Percentiles rank a stretch among this genome's conserved stretches.
Evolutionary conservation across 2,329 filamentous ascomycete species (phyloP).

Genomic region (Dothistroma pini): DNA sequence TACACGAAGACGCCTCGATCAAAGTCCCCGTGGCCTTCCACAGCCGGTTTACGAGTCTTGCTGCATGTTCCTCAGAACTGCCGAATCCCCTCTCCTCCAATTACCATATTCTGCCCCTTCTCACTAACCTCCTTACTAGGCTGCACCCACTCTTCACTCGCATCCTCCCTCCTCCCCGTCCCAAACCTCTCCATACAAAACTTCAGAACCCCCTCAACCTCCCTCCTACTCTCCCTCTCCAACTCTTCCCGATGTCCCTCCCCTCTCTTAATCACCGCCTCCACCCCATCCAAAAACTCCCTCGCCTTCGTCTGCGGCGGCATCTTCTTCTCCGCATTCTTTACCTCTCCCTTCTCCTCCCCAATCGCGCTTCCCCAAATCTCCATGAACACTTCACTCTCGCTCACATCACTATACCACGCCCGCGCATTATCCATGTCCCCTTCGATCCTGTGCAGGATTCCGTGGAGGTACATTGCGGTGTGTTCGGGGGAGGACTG

Average conservation of each 20-base stretch:
- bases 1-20: neutral
- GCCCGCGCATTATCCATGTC: slow-evolving; percentile 48
- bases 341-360: slow-evolving; percentile 26
- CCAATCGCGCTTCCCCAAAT: slow-evolving; percentile 35
- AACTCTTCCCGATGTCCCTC: slow-evolving; percentile 32
- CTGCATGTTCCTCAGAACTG: slow-evolving; percentile 38
- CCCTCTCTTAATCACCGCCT: slow-evolving; percentile 7
- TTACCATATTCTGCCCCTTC: slow-evolving; percentile 44
- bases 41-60: neutral
- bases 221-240: slow-evolving; percentile 36
- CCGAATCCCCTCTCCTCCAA: slow-evolving; percentile 43
- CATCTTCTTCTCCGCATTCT: slow-evolving; percentile 34
- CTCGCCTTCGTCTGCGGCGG: slow-evolving; percentile 11
- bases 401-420: slow-evolving; percentile 47
- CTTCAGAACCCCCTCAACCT: slow-evolving; percentile 42
- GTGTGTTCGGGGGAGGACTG: slow-evolving; percentile 48
- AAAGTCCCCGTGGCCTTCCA: neutral
- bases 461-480: slow-evolving; percentile 51
- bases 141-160: slow-evolving; percentile 43
- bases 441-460: slow-evolving; percentile 51
- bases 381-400: slow-evolving; percentile 34
- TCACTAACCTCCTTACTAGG: slow-evolving; percentile 40
- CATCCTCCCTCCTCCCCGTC: slow-evolving; percentile 41
- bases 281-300: slow-evolving; percentile 14
- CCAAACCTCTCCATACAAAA: slow-evolving; percentile 49